Base-by-base conservation (phyloP, 768 basidiomycete genomes). In the Crassisporium funariophilum region DNA sequence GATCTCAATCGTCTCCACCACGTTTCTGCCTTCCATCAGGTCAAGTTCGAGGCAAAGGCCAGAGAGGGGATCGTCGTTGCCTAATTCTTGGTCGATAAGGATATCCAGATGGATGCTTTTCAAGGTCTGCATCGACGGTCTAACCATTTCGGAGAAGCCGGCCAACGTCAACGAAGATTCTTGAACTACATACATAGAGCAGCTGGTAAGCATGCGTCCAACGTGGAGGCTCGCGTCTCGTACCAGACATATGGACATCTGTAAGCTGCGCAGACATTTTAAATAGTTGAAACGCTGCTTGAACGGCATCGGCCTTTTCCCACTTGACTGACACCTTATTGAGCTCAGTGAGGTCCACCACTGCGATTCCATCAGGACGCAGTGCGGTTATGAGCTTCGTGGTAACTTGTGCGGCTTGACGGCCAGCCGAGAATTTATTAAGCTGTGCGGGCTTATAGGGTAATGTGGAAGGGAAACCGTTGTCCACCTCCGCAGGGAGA, bases 331-430 rank as follows among this genome's bases (percentile, higher is more conserved):
- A 24, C 8, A 46, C 12, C 9, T 15, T 25, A 22, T 15, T 17
- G 19, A 46, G 34, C 4, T n/a, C 24, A 36, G 22, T 20, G 3
- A 46, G 38, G 31, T 46, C 25, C 8, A 46, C 24, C 10, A 46
- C 20, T 1, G 44, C 35, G 5, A 15, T 21, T 29, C 44, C 44
- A 25, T 46, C 44, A 5, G 35, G 35, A 17, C 44, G 35, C n/a
- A 24, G 24, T 2, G 44, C 13, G 7, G 1, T 13, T 15, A 22
- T 17, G 22, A 46, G 3, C 3, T 15, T 38, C 2, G 34, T 27
- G 12, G 31, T 29, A 1, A 27, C 35, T 17, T 23, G 20, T 2
- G 19, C n/a, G 31, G 10, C 13, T 25, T 19, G 24, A n/a, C 23
- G 15, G n/a, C 44, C 44, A 10, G 36, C 16, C 19, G 20, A 8